phyloP scores from a whole-genome alignment of 345 rosid genomes.

The Ceriops tagal region DNA sequence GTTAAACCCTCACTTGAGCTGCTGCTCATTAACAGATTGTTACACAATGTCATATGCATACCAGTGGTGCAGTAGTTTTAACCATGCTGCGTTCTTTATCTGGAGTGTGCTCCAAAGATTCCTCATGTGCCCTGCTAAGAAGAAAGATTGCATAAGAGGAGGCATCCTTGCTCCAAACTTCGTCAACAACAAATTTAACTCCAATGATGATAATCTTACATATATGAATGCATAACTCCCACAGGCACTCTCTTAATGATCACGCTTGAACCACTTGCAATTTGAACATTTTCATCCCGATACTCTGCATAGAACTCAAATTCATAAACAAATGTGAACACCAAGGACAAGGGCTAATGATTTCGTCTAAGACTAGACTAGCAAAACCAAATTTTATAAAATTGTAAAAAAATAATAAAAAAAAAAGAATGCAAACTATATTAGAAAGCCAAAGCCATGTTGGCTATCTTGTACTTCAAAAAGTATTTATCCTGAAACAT shows the following conservation, averaged over 20 bases:
- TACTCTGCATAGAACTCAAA: conserved; percentile 32
- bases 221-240: conserved; percentile 19
- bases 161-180: background rate
- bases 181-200: background rate
- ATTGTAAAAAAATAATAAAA: background rate
- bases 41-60: conserved; percentile 10
- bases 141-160: conserved; percentile 4
- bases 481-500: no score
- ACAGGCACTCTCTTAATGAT: conserved; percentile 53
- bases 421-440: no score
- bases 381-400: background rate
- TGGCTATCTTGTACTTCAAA: no score
- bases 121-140: conserved; percentile 18
- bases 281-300: conserved; percentile 27
- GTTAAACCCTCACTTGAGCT: background rate
- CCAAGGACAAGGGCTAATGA: background rate
- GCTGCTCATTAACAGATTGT: background rate
- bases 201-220: conserved; percentile 16
- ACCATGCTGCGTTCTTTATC: conserved; percentile 2
- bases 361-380: no score
- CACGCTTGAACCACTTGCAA: conserved; percentile 43
- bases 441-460: no score
- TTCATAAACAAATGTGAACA: background rate
- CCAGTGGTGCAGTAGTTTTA: conserved; percentile 15
- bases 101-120: conserved; percentile 11